These are phyloP conservation scores for Eudorina sp. DNA, from an alignment of 139 green algal species.

Conservation along the genomic window DNA sequence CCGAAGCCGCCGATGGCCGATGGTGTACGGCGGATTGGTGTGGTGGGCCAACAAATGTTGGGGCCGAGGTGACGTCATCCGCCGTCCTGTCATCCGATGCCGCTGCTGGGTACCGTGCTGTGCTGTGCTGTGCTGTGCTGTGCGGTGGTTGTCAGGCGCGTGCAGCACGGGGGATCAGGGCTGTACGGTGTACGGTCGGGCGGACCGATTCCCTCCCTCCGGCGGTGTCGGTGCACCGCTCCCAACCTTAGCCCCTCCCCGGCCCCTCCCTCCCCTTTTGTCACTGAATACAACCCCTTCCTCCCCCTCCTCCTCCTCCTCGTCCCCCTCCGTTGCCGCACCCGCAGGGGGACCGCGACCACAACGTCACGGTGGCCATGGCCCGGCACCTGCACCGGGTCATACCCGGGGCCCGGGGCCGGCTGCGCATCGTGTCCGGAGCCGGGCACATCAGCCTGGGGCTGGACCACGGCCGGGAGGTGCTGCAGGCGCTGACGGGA, in stretches of 20 bases:
- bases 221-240: no score
- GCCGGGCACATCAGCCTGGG: slow-evolving; percentile 42
- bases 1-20: no score
- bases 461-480: slow-evolving; percentile 8
- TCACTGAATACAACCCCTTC: not conserved
- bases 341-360: slow-evolving; percentile 3
- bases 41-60: no score
- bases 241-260: no score
- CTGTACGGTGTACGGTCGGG: no score
- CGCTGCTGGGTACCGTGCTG: not conserved
- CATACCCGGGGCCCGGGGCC: slow-evolving; percentile 23
- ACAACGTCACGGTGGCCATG: slow-evolving; percentile 36
- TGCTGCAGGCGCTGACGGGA: not conserved
- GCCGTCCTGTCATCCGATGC: no score
- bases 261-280: no score
- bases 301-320: not conserved
- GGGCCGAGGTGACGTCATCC: no score
- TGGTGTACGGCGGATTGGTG: no score
- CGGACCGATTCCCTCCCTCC: no score
- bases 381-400: not conserved
- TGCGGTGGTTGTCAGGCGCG: no score
- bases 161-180: no score
- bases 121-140: not conserved
- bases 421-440: not conserved
- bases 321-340: not conserved